Base-by-base conservation (phyloP, 192 early-diverging fungal genomes). In the Backusella westeae region DNA sequence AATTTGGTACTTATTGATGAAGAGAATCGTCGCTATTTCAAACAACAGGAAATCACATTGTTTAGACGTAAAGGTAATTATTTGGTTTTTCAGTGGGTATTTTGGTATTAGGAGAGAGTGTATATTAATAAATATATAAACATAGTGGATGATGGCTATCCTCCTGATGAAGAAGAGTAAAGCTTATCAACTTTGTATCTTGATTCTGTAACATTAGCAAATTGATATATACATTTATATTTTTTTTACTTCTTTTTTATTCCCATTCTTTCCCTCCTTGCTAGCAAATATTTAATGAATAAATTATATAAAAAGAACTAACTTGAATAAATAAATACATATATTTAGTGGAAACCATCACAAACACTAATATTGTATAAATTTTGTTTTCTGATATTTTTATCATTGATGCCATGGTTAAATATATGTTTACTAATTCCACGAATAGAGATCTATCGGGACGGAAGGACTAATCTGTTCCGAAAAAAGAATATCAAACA, bases 1-100 rank as follows among this genome's bases (percentile, higher is more conserved):
- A 99, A 99, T 81, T 88, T 99, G 67, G 97, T 99, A 8, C 89
- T 99, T 19, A 91, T 98, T 71, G 98, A 99, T 79, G 96, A 99
- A 80, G 98, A 99, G 83, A 98, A 97, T 83, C 86, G 98, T 53
- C 87, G 97, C 67, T 99, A 99, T 82, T 99, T 98, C 78, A 99
- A 98, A 88, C 97, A 98, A 84, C 97, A 98, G 83, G 98, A 99
- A 76, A 95, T 95, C 49, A 95, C 93, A 12, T 88, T 95, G 34
- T 94, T 88, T 84, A 85, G 93, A 75, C 87, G 85, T 36, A 80
- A 68, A 74, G 75, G 84, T 84, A 78, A 71, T 65, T 23, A 39
- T 39, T 39, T 10, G 26, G 10, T 34, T 26, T 17, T 26, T 59
- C 21, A 14, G 32, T 46, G 15, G 34, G n/a, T 17, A 73, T 19